Percentiles rank a stretch among this genome's conserved stretches.
Conservation (phyloP, 164 flowering plant genomes). For the Litsea cubeba region DNA sequence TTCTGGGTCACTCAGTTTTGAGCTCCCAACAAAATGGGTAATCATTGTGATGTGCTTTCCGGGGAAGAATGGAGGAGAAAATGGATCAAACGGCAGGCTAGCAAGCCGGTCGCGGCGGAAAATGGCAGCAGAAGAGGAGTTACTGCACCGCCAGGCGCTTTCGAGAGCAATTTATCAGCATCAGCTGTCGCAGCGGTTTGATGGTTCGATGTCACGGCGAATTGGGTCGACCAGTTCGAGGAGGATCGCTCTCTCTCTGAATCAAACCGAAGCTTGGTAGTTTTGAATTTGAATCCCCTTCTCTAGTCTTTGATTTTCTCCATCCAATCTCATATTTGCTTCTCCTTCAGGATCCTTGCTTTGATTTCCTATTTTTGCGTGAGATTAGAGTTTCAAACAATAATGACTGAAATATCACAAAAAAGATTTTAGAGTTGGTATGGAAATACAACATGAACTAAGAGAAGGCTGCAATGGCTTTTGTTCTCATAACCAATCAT, state of each 20-base stretch:
- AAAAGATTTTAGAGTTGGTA: too few species aligned
- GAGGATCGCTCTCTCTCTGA: conserved; percentile 36
- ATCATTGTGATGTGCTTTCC: conserved; percentile 48
- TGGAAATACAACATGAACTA: background rate
- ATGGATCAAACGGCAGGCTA: conserved; percentile 47
- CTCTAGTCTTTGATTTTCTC: background rate
- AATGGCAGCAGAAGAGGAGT: conserved; percentile 48
- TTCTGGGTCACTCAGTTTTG: background rate
- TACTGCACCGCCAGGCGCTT: conserved; percentile 52
- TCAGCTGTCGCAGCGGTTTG: conserved; percentile 58
- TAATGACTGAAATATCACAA: background rate
- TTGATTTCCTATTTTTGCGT: background rate
- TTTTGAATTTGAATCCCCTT: background rate
- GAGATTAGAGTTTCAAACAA: background rate
- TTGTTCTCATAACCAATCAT: background rate
- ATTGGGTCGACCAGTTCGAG: conserved; percentile 60
- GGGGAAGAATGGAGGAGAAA: conserved; percentile 42
- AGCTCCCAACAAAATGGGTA: conserved; percentile 43
- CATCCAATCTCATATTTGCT: background rate
- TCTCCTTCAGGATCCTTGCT: background rate
- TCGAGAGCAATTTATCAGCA: conserved; percentile 75
- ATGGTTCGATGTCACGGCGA: conserved; percentile 70
- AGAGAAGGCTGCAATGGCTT: background rate
- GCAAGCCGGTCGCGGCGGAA: conserved; percentile 49
- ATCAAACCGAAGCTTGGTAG: conserved; percentile 49